Conservation (phyloP, 352 stramenopile species). For the Globisporangium viniferum region DNA sequence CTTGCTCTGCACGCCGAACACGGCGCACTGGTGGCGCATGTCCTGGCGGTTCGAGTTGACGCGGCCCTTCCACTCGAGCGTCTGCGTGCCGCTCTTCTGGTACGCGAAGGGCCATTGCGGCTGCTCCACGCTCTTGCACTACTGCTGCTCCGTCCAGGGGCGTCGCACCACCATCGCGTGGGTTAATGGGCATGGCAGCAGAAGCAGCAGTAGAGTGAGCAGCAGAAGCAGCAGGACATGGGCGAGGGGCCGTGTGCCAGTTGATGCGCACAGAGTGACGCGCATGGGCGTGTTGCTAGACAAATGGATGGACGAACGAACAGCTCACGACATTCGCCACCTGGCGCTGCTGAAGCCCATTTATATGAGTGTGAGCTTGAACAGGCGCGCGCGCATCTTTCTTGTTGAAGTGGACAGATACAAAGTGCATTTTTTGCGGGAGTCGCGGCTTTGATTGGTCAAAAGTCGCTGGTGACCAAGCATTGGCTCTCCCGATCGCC, state of each 20-base stretch:
- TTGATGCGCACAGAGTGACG: background rate
- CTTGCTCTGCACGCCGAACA: constrained; percentile 89
- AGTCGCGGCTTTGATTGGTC: constrained; percentile 1
- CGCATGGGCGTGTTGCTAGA: background rate
- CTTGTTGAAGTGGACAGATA: background rate
- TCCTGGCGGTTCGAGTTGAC: constrained; percentile 89
- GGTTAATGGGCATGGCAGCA: background rate
- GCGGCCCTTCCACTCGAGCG: constrained; percentile 86
- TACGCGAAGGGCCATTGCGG: constrained; percentile 95
- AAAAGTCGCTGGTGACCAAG: constrained; percentile 4
- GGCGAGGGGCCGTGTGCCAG: background rate
- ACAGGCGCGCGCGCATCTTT: background rate
- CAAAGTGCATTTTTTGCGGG: background rate
- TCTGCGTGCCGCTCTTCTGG: constrained; percentile 70
- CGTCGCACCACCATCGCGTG: constrained; percentile 72
- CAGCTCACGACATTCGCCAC: background rate
- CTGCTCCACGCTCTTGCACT: constrained; percentile 80
- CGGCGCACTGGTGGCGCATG: constrained; percentile 88
- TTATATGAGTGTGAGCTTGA: background rate
- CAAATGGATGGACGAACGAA: background rate
- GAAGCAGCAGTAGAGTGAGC: background rate
- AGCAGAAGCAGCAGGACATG: background rate
- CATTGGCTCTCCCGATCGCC: constrained; percentile 5
- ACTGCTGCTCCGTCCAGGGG: constrained; percentile 82
- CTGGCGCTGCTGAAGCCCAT: background rate